These are phyloP conservation scores for Collybia nuda DNA, from an alignment of 768 basidiomycete genomes.

Conservation along the genomic window DNA sequence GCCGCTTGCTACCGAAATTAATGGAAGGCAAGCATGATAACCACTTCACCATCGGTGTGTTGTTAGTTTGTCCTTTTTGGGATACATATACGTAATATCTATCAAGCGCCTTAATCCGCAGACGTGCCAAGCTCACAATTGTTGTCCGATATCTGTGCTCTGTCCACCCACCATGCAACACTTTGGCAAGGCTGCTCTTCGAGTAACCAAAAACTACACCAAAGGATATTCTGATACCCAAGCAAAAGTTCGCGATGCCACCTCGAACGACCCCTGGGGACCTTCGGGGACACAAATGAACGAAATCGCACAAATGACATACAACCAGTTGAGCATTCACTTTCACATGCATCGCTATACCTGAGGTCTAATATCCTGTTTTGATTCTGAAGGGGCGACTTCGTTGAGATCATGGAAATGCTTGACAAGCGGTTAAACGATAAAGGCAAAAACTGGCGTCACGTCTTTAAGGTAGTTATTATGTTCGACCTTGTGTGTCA, in stretches of 20 bases:
- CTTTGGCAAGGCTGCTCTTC: slow-evolving; percentile 81
- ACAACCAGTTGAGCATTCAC: slow-evolving; percentile 78
- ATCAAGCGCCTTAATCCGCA: too few relatives aligned
- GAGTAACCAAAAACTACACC: slow-evolving; percentile 94
- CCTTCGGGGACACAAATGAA: slow-evolving; percentile 99
- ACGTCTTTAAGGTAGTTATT: slow-evolving; percentile 88
- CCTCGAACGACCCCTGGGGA: slow-evolving; percentile 97
- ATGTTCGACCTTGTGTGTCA: not conserved
- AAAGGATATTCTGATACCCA: slow-evolving; percentile 95
- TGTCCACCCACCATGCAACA: slow-evolving; percentile 54
- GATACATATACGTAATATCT: too few relatives aligned
- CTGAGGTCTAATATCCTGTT: slow-evolving; percentile 1
- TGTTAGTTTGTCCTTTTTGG: too few relatives aligned
- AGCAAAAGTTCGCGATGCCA: slow-evolving; percentile 94
- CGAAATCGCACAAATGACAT: slow-evolving; percentile 95
- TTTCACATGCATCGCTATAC: not conserved
- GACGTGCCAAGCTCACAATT: not conserved
- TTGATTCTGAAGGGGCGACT: slow-evolving; percentile 64
- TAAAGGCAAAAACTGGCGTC: slow-evolving; percentile 99
- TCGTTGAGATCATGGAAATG: slow-evolving; percentile 99
- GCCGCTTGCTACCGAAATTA: slow-evolving; percentile 49
- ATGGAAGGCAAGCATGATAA: slow-evolving; percentile 94
- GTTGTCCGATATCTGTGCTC: not conserved
- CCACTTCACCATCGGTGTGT: slow-evolving; percentile 76
- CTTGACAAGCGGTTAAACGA: slow-evolving; percentile 97